Evolutionary conservation across 257 asterid genomes (phyloP), one percentile per base, ranked within the genome.

Genomic region (Lycium barbarum): DNA sequence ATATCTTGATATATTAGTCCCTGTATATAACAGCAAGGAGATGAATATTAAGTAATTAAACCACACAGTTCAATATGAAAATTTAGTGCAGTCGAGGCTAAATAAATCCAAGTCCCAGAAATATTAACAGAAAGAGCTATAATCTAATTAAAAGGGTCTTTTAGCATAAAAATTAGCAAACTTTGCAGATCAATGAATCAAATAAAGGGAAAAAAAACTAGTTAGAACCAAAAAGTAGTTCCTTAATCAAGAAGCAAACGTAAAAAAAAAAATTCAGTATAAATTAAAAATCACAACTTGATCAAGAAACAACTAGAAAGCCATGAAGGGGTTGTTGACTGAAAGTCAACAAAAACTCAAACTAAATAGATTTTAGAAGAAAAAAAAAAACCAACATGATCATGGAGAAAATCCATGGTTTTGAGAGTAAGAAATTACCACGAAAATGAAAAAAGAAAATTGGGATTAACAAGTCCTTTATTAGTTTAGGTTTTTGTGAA

Each of bases 401-500:
- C 54, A 70, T 84, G 73, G n/a, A 53, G 58, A 47, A 80, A 84
- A 79, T 8, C 15, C 62, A 59, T 62, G 70, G 67, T 65, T 9
- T 70, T 45, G n/a, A 10, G 80, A 84, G 40, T 15, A 43, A 47
- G 81, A 86, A 88, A 86, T 92, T 90, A 92, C 95, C 83, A 73
- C 79, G 47, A 80, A 84, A 85, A 57, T 57, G 73, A 85, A 70
- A 22, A 38, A 40, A n/a, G n/a, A 58, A 86, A 88, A 91, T 18
- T 74, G 18, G 85, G 88, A 81, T 72, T 89, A 86, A 47, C 1
- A 83, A 84, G 83, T n/a, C 33, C 79, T 86, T 62, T 82, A 61
- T 15, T 47, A 65, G 90, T 91, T 89, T 90, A 73, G 88, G 80
- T 84, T 84, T 86, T 84, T 87, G 85, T 86, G 81, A 40, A 54